Evolutionary conservation across 805 yeast species (phyloP).

Genomic region (Ogataea trehaloabstinens): DNA sequence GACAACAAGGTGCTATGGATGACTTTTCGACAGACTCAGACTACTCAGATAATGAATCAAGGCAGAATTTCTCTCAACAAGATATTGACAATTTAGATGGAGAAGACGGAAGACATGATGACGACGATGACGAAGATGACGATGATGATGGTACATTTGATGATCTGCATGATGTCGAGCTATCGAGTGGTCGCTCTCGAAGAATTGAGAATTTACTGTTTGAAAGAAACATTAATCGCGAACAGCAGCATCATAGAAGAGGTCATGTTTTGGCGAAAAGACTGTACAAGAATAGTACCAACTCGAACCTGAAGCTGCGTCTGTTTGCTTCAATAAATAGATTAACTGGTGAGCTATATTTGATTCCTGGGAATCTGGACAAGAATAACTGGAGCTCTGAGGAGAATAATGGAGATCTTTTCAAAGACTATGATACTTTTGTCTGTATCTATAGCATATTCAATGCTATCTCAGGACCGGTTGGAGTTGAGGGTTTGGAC

Average conservation of each 20-base stretch:
- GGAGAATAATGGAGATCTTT: slow-evolving; percentile 32
- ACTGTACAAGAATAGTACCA: slow-evolving; percentile 26
- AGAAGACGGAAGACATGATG: slow-evolving; percentile 13
- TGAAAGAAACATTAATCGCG: slow-evolving; percentile 23
- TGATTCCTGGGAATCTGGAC: slow-evolving; percentile 34
- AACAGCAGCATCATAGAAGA: slow-evolving; percentile 27
- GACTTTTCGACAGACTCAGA: slow-evolving; percentile 18
- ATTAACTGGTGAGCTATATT: slow-evolving; percentile 32
- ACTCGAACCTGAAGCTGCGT: slow-evolving; percentile 21
- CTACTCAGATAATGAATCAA: slow-evolving; percentile 16
- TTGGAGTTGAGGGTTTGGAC: background rate
- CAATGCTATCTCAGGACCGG: slow-evolving; percentile 3
- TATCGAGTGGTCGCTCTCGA: slow-evolving; percentile 31
- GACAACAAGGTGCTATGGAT: slow-evolving; percentile 11
- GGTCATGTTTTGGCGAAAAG: slow-evolving; percentile 24
- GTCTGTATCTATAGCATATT: slow-evolving; percentile 21
- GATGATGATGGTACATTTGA: slow-evolving; percentile 20
- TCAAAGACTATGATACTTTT: slow-evolving; percentile 29
- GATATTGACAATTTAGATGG: slow-evolving; percentile 10
- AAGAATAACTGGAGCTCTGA: slow-evolving; percentile 33
- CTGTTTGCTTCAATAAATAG: slow-evolving; percentile 31
- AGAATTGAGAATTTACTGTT: slow-evolving; percentile 29
- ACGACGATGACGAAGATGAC: slow-evolving; percentile 21
- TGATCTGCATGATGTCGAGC: slow-evolving; percentile 24
- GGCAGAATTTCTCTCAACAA: slow-evolving; percentile 13